phyloP scores from a whole-genome alignment of 176 grass and related monocot genomes.

The Pontederia crassipes region DNA sequence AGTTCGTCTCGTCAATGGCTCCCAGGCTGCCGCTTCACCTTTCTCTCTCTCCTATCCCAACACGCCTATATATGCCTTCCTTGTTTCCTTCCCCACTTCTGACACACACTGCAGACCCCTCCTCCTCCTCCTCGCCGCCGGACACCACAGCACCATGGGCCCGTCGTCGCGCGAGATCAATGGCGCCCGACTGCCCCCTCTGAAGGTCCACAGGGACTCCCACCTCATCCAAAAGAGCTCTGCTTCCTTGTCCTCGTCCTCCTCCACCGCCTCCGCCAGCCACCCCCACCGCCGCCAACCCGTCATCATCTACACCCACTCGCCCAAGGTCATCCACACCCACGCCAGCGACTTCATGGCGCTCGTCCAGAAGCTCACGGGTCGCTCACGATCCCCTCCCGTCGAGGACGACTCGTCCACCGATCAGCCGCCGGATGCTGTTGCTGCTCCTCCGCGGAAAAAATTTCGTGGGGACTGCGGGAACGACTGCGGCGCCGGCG shows the following conservation, averaged over 20 bases:
- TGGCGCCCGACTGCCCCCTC: slow-evolving; percentile 1
- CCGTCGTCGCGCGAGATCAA: not conserved
- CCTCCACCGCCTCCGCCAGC: not conserved
- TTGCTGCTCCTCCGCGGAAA: not conserved
- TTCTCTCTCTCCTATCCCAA: too few species aligned
- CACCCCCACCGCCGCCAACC: slow-evolving; percentile 12
- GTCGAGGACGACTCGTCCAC: not conserved
- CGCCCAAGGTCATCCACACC: slow-evolving; percentile 60
- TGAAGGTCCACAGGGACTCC: slow-evolving; percentile 28
- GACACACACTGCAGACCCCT: too few species aligned
- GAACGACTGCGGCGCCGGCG: too few species aligned
- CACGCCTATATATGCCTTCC: too few species aligned
- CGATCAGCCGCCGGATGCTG: not conserved
- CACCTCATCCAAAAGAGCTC: too few species aligned
- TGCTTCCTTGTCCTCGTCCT: not conserved
- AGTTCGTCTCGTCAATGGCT: too few species aligned
- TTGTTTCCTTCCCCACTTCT: too few species aligned
- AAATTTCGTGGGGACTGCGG: too few species aligned
- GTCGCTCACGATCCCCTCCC: slow-evolving; percentile 16
- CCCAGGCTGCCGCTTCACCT: too few species aligned
- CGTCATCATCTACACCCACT: slow-evolving; percentile 60
- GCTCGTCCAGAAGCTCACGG: slow-evolving; percentile 72
- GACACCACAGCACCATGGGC: not conserved
- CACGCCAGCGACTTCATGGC: slow-evolving; percentile 49
- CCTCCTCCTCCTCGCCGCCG: too few species aligned